Evolutionary conservation across 1,284 basidiomycete genomes (phyloP).

Genomic region (Sanghuangporus sanghuang): DNA sequence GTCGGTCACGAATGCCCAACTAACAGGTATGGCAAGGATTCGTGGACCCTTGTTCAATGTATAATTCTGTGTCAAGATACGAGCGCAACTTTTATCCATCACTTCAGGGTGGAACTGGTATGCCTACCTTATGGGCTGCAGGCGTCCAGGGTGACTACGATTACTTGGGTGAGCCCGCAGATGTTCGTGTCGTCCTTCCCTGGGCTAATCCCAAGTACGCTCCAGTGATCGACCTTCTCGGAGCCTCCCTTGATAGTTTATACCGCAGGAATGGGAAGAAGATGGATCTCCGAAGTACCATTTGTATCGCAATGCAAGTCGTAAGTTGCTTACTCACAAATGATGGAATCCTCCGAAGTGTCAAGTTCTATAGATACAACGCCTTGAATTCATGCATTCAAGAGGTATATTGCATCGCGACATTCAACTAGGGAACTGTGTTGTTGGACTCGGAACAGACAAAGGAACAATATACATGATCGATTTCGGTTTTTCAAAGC

Average conservation of each 20-base stretch:
- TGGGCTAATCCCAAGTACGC: neutral
- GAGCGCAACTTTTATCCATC: slow-evolving; percentile 52
- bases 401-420: slow-evolving; percentile 69
- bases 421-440: slow-evolving; percentile 72
- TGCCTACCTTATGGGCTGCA: slow-evolving; percentile 61
- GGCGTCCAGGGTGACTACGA: slow-evolving; percentile 61
- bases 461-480: slow-evolving; percentile 71
- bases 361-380: slow-evolving; percentile 46
- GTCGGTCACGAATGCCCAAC: slow-evolving; percentile 67
- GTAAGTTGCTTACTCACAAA: slow-evolving; percentile 34
- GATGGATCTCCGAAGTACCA: slow-evolving; percentile 66
- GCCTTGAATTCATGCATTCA: slow-evolving; percentile 67
- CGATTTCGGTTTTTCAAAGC: slow-evolving; percentile 77
- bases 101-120: slow-evolving; percentile 65
- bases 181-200: neutral
- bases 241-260: slow-evolving; percentile 59
- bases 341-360: neutral
- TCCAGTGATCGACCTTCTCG: slow-evolving; percentile 62
- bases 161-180: slow-evolving; percentile 37
- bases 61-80: neutral
- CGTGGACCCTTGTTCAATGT: neutral
- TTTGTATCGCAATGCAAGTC: slow-evolving; percentile 68
- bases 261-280: slow-evolving; percentile 48
- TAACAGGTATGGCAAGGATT: slow-evolving; percentile 31
- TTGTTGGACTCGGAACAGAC: slow-evolving; percentile 51